Evolutionary conservation across 805 yeast genomes (phyloP), one percentile per base, ranked within the genome.

Genomic region (Cyberlindnera euphorbiae): DNA sequence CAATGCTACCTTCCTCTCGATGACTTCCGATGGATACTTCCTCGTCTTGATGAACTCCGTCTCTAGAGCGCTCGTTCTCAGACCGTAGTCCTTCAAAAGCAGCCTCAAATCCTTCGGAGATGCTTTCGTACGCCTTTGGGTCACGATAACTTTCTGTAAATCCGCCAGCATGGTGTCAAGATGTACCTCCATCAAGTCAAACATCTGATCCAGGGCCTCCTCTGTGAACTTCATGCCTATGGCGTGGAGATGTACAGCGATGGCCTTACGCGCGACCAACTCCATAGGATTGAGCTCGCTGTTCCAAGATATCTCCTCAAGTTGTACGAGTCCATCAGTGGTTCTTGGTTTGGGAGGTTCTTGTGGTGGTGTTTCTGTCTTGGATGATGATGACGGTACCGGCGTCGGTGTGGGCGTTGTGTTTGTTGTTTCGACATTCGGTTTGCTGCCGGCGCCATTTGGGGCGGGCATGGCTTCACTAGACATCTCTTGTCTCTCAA

Each of bases 61-160:
- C 32, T 63, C 59, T 7, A 81, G 44, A 3, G 62, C 75, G 1
- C 47, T 26, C 11, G 67, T 54, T 5, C 59, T 41, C 14, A 82
- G 49, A 19, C 62, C 55, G 23, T 70, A 72, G 9, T 69, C 66
- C 24, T 59, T 54, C 1, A 75, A 46, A 32, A 77, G 53, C 33
- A 76, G 47, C 16, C 59, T 55, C 9, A 78, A 37, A 54, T 82
- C 89, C 19, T 59, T 61, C 14, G 69, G 60, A 0, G 81, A 63
- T 1, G 82, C 77, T n/a, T 55, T 53, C 14, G 65, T 60, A 33
- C 88, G 67, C 46, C 90, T 63, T 54, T 82, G 89, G 1, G 73
- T 56, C 38, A 76, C 77, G 3, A 79, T 67, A 23, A 74, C 56
- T 41, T 68, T 68, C 31, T 73, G 75, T 17, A 82, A 47, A 19